Evolutionary conservation across 169 alveolate genomes (phyloP).

Genomic region (Plasmodium vinckei): DNA sequence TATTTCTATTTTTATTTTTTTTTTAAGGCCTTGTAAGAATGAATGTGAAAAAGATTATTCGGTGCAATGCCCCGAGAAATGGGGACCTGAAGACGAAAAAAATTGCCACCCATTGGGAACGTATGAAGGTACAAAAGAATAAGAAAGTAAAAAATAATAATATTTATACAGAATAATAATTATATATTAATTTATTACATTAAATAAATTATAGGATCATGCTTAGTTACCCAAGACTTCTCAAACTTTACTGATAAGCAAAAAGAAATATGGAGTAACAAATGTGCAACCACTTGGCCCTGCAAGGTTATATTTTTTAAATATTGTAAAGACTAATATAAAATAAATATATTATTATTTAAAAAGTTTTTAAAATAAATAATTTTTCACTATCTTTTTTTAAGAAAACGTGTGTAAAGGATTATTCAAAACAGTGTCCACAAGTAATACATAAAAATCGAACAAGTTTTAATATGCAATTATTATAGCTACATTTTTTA

Average conservation of each 20-base stretch:
- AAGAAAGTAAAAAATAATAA: not conserved
- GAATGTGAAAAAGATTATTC: constrained; percentile 68
- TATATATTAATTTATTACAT: not conserved
- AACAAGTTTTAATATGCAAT: not conserved
- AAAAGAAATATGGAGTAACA: constrained; percentile 72
- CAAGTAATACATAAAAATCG: constrained; percentile 21
- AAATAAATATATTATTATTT: not conserved
- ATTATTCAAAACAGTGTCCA: constrained; percentile 63
- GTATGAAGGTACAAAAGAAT: constrained; percentile 38
- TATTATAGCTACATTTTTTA: not conserved
- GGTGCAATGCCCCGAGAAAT: constrained; percentile 55
- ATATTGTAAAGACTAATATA: not conserved
- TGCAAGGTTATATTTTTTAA: constrained; percentile 38
- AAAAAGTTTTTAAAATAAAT: not conserved
- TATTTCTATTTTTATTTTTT: not conserved
- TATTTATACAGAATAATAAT: not conserved
- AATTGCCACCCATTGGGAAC: constrained; percentile 41
- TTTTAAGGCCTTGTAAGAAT: constrained; percentile 46
- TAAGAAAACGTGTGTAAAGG: constrained; percentile 55
- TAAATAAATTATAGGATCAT: constrained; percentile 20
- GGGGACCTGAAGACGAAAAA: constrained; percentile 57
- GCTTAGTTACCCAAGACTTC: constrained; percentile 39
- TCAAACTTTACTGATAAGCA: constrained; percentile 63
- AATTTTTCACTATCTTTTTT: not conserved
- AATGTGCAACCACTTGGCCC: constrained; percentile 62